These are phyloP conservation scores for Lophium mytilinum DNA, from an alignment of 495 filamentous ascomycete genomes.

Conservation along the genomic window DNA sequence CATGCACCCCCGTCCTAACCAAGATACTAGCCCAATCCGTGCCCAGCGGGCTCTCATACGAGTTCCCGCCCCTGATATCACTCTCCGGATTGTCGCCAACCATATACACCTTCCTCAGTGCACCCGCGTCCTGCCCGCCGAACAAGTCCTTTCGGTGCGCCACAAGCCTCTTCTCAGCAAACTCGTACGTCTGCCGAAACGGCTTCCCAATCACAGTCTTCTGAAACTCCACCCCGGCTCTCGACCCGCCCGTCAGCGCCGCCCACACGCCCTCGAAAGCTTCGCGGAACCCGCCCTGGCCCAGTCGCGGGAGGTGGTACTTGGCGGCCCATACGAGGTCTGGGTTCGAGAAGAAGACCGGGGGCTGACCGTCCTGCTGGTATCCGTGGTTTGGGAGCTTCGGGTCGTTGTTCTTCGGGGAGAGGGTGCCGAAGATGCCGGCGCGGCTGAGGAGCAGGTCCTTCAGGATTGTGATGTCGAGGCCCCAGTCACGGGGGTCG, in stretches of 20 bases:
- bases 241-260: conserved; percentile 55
- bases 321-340: conserved; percentile 81
- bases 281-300: conserved; percentile 84
- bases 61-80: conserved; percentile 86
- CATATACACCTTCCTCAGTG: conserved; percentile 75
- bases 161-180: conserved; percentile 66
- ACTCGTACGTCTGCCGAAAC: conserved; percentile 63
- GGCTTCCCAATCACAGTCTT: conserved; percentile 81
- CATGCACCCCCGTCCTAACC: conserved; percentile 77
- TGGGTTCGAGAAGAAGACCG: conserved; percentile 79
- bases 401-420: conserved; percentile 46
- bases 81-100: conserved; percentile 94
- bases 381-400: conserved; percentile 63
- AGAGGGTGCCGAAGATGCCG: conserved; percentile 72
- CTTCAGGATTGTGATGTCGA: conserved; percentile 73
- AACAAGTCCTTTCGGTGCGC: conserved; percentile 47
- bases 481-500: conserved; percentile 87
- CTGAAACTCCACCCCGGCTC: conserved; percentile 48
- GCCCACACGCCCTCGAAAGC: conserved; percentile 72
- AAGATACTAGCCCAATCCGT: conserved; percentile 74
- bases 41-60: conserved; percentile 53
- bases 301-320: conserved; percentile 80
- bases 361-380: conserved; percentile 70
- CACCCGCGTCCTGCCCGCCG: conserved; percentile 28
- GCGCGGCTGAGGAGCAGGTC: conserved; percentile 69